Base-by-base conservation (phyloP, 257 asterid species). In the Penstemon davidsonii region DNA sequence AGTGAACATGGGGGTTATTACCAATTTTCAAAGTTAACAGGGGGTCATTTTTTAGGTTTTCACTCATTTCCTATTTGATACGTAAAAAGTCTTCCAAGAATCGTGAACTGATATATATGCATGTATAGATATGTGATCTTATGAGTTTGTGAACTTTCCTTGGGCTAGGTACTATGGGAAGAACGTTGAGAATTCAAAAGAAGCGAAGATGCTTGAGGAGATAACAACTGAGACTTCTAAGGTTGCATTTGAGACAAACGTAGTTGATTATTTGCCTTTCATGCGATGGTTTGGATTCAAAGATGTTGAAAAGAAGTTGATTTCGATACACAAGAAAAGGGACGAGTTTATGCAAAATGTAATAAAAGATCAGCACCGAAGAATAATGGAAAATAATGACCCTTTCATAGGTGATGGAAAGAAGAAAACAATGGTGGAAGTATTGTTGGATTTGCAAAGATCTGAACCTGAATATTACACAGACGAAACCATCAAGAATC, bases 271-370 rank as follows among this genome's bases (percentile, higher is more conserved):
- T 51, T 46, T 85, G 79, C 91, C 91, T 4, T 44, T 83, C 38
- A 79, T 85, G 88, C 60, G 68, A 60, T 85, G 88, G 88, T 80
- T 85, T n/a, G 85, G 88, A 51, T 83, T 72, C 63, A 61, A 68
- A 38, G 57, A 73, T 3, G 81, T 81, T 12, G 87, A 78, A 47
- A 83, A 66, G 58, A 83, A 70, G 67, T 10, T 85, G 80, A 65
- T 38, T 1, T 53, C 75, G 0, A 75, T 83, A 33, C 78, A 83
- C 8, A 66, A 52, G 10, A 83, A 79, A 78, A 75, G 91, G 47
- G 86, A 85, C 39, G 54, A n/a, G 60, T 83, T 85, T 73, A 79
- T 83, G 88, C 87, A 83, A 54, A 62, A 41, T 15, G 84, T 85
- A 36, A 81, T 85, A 0, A 83, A 85, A 0, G 85, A 83, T 25